Evolutionary conservation across 805 yeast genomes (phyloP), one percentile per base, ranked within the genome.

Genomic region (Babjeviella inositovora): DNA sequence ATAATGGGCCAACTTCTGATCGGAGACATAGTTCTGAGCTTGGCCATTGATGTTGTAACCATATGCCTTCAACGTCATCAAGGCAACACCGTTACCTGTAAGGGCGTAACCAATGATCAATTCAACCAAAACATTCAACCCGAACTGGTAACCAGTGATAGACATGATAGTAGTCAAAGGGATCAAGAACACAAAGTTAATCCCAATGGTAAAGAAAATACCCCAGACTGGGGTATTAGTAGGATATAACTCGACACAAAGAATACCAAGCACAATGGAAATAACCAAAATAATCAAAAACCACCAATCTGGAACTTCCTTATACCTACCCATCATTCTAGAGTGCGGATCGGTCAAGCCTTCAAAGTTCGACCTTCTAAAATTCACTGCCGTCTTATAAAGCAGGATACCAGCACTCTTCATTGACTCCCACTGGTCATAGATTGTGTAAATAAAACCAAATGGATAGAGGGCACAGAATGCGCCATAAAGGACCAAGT

Each of bases 271-370:
- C 4, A 44, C 35, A 2, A 67, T 41, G 14, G 70, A 54, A 2
- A 47, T 31, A 14, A 58, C 26, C 14, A 70, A 38, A 10, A 64
- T 51, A 5, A 39, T 23, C 7, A 60, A 25, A 33, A 57, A 67
- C 70, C 62, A 32, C 58, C 60, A 58, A 26, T 59, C 64, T n/a
- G 75, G 80, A 14, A 69, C 75, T 33, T 70, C 80, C 12, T 52
- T 54, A 40, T 70, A 69, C 15, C 42, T 41, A 8, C 58, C 30
- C 72, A 70, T 69, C 60, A 68, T 65, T 22, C 47, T 50, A 27
- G 69, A 57, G 34, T 66, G 73, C 2, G 73, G 65, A 34, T 71
- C 79, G 12, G 57, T 37, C 32, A 34, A 47, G 8, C 30, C 34
- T 18, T 29, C 41, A 12, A 44, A 34, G 17, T 30, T 29, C 6